phyloP scores from a whole-genome alignment of 2,329 filamentous ascomycete genomes.

The Xylaria sp. region DNA sequence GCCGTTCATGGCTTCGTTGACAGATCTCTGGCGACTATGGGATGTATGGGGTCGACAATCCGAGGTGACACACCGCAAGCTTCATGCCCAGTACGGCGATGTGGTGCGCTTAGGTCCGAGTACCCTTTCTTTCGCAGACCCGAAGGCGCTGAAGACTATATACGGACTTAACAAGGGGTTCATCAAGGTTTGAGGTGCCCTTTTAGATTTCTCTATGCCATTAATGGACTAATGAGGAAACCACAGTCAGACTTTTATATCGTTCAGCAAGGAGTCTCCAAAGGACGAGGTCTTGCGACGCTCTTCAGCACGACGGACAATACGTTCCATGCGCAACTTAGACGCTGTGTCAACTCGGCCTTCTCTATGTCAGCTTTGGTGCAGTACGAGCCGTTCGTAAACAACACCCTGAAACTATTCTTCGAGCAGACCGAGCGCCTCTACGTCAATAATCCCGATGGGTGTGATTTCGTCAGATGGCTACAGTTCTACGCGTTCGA shows the following conservation, averaged over 20 bases:
- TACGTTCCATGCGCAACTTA: constrained; percentile 77
- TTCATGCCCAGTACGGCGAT: constrained; percentile 78
- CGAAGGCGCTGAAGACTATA: constrained; percentile 77
- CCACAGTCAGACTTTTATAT: constrained; percentile 80
- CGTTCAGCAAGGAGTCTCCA: constrained; percentile 77
- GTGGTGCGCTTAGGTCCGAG: constrained; percentile 82
- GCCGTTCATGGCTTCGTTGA: constrained; percentile 72
- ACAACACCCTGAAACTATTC: constrained; percentile 77
- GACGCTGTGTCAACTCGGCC: constrained; percentile 78
- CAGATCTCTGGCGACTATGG: constrained; percentile 79
- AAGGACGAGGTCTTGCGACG: constrained; percentile 74
- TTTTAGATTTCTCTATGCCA: background rate
- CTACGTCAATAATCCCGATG: constrained; percentile 56
- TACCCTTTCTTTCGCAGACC: constrained; percentile 76
- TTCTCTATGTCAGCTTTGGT: constrained; percentile 82
- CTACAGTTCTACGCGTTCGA: constrained; percentile 85
- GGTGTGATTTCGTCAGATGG: constrained; percentile 76
- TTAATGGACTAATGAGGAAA: constrained; percentile 26
- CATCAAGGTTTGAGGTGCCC: constrained; percentile 67
- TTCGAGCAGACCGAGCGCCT: constrained; percentile 69
- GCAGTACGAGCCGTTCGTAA: constrained; percentile 83
- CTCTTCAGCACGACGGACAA: constrained; percentile 83
- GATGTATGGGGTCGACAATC: constrained; percentile 73
- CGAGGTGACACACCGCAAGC: constrained; percentile 72
- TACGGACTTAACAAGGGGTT: constrained; percentile 87